phyloP scores from a whole-genome alignment of 139 green algal genomes.

The Chlorella vulgaris region DNA sequence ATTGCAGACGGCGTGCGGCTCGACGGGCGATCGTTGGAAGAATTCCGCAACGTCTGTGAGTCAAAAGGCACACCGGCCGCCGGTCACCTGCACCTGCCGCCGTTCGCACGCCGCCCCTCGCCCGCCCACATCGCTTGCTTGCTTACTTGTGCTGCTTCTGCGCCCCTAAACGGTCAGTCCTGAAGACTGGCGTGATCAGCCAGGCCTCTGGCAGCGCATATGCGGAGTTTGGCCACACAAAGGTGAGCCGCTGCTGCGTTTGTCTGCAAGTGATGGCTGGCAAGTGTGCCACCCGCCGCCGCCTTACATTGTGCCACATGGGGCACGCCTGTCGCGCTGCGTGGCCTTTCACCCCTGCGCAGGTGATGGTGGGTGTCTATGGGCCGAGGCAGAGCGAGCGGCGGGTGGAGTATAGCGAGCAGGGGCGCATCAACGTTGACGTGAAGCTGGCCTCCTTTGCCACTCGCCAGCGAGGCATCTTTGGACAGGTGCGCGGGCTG shows the following conservation, averaged over 20 bases:
- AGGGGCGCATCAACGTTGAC: slow-evolving; percentile 68
- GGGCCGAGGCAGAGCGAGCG: slow-evolving; percentile 70
- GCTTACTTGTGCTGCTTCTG: background rate
- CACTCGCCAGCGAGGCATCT: slow-evolving; percentile 34
- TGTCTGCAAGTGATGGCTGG: background rate
- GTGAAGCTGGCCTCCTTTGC: slow-evolving; percentile 73
- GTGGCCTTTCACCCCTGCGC: background rate
- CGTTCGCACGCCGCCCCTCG: background rate
- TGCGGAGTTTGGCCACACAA: slow-evolving; percentile 73
- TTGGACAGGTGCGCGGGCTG: slow-evolving; percentile 25
- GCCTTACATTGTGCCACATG: too few relatives aligned
- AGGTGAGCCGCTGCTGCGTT: slow-evolving; percentile 29
- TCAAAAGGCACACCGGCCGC: background rate
- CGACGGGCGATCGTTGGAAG: slow-evolving; percentile 57
- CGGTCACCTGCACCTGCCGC: background rate
- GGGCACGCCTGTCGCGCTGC: background rate
- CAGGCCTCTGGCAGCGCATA: slow-evolving; percentile 81
- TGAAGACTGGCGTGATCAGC: slow-evolving; percentile 65
- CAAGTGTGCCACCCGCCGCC: background rate
- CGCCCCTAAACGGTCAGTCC: slow-evolving; percentile 49
- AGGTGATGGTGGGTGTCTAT: slow-evolving; percentile 79
- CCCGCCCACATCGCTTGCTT: background rate
- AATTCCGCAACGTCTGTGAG: slow-evolving; percentile 66
- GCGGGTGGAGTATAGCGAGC: slow-evolving; percentile 60
- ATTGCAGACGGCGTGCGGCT: slow-evolving; percentile 33